Conservation (phyloP, 768 basidiomycete genomes). For the Hirschioporus abietinus region DNA sequence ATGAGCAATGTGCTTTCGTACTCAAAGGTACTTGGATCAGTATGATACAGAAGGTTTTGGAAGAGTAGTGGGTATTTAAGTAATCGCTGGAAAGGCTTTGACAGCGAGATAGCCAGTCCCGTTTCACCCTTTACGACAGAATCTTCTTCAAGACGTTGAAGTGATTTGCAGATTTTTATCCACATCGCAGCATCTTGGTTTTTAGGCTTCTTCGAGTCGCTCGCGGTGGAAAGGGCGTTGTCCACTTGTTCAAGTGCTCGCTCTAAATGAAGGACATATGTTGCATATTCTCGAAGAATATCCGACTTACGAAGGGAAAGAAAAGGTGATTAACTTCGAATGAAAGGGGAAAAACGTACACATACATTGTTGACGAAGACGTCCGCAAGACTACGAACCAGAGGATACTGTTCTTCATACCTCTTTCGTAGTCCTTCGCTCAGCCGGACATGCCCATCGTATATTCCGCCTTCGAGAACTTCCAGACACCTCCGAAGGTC, state of each 20-base stretch:
- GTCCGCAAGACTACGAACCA: slow-evolving; percentile 89
- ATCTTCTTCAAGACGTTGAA: slow-evolving; percentile 72
- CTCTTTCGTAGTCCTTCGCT: slow-evolving; percentile 81
- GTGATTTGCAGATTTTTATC: slow-evolving; percentile 67
- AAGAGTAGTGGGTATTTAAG: slow-evolving; percentile 97
- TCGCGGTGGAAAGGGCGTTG: slow-evolving; percentile 58
- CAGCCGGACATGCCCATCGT: slow-evolving; percentile 84
- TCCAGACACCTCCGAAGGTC: slow-evolving; percentile 83
- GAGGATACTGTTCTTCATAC: slow-evolving; percentile 93
- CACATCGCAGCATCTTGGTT: slow-evolving; percentile 78
- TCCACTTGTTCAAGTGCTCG: slow-evolving; percentile 86
- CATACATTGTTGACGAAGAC: slow-evolving; percentile 93
- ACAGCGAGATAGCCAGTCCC: slow-evolving; percentile 89
- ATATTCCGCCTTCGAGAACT: slow-evolving; percentile 79
- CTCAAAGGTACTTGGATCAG: slow-evolving; percentile 95
- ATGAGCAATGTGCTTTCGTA: slow-evolving; percentile 95
- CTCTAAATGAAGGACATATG: slow-evolving; percentile 92
- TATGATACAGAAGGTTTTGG: slow-evolving; percentile 95
- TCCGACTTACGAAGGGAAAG: slow-evolving; percentile 56
- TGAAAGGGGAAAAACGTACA: slow-evolving; percentile 16
- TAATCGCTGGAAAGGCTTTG: slow-evolving; percentile 94
- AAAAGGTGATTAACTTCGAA: slow-evolving; percentile 11
- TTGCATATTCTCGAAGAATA: slow-evolving; percentile 90
- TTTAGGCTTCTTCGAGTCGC: slow-evolving; percentile 68
- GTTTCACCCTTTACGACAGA: slow-evolving; percentile 89